Percentiles rank a stretch among this genome's conserved stretches.
Conservation (phyloP, 192 early-diverging fungal species). For the Bifiguratus adelaidae region DNA sequence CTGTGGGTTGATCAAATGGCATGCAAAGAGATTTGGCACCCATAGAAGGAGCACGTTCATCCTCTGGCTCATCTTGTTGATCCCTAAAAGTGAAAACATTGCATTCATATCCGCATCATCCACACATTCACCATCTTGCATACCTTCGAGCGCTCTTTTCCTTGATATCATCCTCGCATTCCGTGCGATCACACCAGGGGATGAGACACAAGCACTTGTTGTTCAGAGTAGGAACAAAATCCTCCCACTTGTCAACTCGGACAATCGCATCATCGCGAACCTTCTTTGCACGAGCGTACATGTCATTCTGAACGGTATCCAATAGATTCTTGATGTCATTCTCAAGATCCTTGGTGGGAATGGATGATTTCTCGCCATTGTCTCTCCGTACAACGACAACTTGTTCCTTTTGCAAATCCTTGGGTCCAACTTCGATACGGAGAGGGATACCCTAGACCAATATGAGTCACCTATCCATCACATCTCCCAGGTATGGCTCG, state of each 20-base stretch:
- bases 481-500: too few species aligned
- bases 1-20: constrained; percentile 86
- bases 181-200: constrained; percentile 90
- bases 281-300: constrained; percentile 79
- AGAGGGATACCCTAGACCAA: constrained; percentile 82
- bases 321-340: constrained; percentile 48
- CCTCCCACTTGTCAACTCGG: constrained; percentile 79
- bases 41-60: constrained; percentile 98
- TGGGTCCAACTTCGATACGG: constrained; percentile 94
- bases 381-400: constrained; percentile 78
- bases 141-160: constrained; percentile 70
- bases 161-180: constrained; percentile 97
- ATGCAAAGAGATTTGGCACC: constrained; percentile 99
- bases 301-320: constrained; percentile 74
- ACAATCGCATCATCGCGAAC: constrained; percentile 65
- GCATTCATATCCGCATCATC: neutral
- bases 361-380: constrained; percentile 45
- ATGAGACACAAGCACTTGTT: constrained; percentile 77
- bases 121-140: constrained; percentile 9
- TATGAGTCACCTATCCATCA: too few species aligned
- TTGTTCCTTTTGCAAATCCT: constrained; percentile 78
- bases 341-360: constrained; percentile 53
- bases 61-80: constrained; percentile 61
- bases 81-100: constrained; percentile 7
- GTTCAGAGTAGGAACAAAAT: constrained; percentile 88